Conservation (phyloP, 164 flowering plant species). For the Vitis labrusca region DNA sequence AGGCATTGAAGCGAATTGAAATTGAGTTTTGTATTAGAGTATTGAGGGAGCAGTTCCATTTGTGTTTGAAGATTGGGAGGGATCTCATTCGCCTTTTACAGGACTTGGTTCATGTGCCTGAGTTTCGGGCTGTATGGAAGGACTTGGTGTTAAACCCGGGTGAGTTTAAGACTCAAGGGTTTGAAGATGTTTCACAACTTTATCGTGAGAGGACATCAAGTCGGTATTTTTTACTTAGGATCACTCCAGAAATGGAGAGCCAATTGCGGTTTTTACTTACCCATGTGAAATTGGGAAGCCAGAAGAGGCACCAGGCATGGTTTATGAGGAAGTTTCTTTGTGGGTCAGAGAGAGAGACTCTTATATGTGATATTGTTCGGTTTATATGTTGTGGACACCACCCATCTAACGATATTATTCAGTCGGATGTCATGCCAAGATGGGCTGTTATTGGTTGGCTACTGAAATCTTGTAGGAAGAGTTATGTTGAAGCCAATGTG, state of each 20-base stretch:
- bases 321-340: constrained; percentile 69
- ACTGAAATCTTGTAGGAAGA: constrained; percentile 56
- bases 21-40: constrained; percentile 67
- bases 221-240: constrained; percentile 60
- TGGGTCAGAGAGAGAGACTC: constrained; percentile 50
- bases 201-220: constrained; percentile 62
- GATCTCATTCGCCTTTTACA: constrained; percentile 73
- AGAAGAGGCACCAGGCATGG: constrained; percentile 76
- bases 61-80: constrained; percentile 79
- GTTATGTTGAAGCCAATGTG: constrained; percentile 53
- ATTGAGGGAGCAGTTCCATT: constrained; percentile 59
- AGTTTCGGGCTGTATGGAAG: constrained; percentile 66
- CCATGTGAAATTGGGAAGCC: constrained; percentile 74
- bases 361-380: constrained; percentile 72
- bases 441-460: constrained; percentile 98
- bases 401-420: constrained; percentile 77
- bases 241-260: constrained; percentile 83
- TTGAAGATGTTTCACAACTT: constrained; percentile 59
- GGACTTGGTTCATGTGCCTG: constrained; percentile 68
- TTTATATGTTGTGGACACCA: constrained; percentile 90
- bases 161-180: constrained; percentile 46
- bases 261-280: constrained; percentile 79
- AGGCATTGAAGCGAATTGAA: constrained; percentile 52
- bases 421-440: constrained; percentile 74
- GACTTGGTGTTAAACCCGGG: constrained; percentile 57